Percentiles rank a stretch among this genome's conserved stretches.
phyloP scores from a whole-genome alignment of 345 rosid species.

The Pelargonium nanum region DNA sequence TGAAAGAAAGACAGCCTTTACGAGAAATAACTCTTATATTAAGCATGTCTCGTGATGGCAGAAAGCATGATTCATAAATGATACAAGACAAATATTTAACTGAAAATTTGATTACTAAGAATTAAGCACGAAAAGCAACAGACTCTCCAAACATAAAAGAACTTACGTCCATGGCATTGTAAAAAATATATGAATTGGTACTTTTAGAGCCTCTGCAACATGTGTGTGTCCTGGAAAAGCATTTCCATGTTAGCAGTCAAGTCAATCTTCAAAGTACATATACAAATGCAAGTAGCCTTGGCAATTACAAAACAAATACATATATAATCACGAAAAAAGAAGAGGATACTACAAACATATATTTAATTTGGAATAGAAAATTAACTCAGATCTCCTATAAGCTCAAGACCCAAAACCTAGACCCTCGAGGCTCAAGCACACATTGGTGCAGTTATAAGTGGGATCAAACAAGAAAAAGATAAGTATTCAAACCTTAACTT shows the following conservation, averaged over 20 bases:
- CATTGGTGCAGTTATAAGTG: no score
- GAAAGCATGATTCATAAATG: conserved; percentile 1
- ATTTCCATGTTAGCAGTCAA: conserved; percentile 18
- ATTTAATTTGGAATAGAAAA: no score
- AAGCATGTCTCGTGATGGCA: background rate
- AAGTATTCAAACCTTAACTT: no score
- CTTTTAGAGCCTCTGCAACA: conserved; percentile 85
- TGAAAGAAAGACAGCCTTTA: conserved; percentile 11
- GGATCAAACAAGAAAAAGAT: no score
- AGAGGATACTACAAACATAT: no score
- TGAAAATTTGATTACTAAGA: conserved; percentile 20
- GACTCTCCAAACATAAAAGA: conserved; percentile 20
- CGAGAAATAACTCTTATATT: conserved; percentile 9
- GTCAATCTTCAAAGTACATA: background rate
- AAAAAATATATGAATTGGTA: conserved; percentile 93
- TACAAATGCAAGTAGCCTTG: no score
- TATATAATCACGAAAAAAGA: no score
- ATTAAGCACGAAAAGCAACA: background rate
- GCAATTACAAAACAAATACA: no score
- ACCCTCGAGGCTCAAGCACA: no score
- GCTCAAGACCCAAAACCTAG: no score
- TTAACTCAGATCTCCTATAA: no score
- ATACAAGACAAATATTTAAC: background rate
- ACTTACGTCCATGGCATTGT: conserved; percentile 99
- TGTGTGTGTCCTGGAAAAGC: conserved; percentile 77